phyloP scores from a whole-genome alignment of 192 early-diverging fungal species.

The Backusella liffmaniae region DNA sequence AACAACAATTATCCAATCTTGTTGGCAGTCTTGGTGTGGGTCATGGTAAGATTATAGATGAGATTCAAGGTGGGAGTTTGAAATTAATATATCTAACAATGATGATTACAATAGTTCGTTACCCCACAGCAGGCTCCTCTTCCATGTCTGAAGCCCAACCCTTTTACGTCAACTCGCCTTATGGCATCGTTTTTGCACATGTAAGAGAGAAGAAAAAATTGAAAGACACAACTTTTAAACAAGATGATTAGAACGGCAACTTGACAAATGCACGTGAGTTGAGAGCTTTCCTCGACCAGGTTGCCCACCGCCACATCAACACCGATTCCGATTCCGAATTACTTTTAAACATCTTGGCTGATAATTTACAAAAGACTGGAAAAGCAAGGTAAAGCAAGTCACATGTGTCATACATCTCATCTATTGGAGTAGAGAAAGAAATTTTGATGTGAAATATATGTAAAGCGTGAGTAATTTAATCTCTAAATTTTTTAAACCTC shows the following conservation, averaged over 20 bases:
- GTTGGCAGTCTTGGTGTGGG: slow-evolving; percentile 91
- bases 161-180: slow-evolving; percentile 99
- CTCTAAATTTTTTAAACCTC: slow-evolving; percentile 4
- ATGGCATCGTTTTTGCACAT: slow-evolving; percentile 95
- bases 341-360: slow-evolving; percentile 95
- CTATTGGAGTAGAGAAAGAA: neutral
- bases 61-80: neutral
- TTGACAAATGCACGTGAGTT: slow-evolving; percentile 93
- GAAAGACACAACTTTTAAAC: neutral
- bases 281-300: slow-evolving; percentile 84
- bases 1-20: slow-evolving; percentile 72
- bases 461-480: neutral
- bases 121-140: slow-evolving; percentile 97
- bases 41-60: slow-evolving; percentile 72
- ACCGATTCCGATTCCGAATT: slow-evolving; percentile 99
- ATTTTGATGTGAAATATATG: neutral
- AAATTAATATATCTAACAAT: neutral
- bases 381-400: slow-evolving; percentile 70
- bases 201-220: slow-evolving; percentile 44
- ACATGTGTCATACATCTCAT: slow-evolving; percentile 22
- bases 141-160: slow-evolving; percentile 97
- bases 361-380: slow-evolving; percentile 95
- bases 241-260: slow-evolving; percentile 83
- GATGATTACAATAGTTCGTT: slow-evolving; percentile 71
- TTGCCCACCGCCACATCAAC: slow-evolving; percentile 99